phyloP scores from a whole-genome alignment of 805 yeast species.

The Ogataea pilisensis region DNA sequence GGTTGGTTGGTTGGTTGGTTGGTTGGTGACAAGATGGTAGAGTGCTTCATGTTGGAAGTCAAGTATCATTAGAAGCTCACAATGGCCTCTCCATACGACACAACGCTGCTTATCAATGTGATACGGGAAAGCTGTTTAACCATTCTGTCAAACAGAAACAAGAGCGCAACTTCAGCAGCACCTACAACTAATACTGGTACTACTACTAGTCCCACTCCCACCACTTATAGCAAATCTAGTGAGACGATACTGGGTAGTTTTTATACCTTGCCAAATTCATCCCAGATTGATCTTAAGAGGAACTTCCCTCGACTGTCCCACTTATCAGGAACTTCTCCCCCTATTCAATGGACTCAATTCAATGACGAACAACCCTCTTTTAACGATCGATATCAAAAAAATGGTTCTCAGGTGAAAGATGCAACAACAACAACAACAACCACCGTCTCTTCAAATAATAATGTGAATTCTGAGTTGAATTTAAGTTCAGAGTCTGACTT shows the following conservation, averaged over 20 bases:
- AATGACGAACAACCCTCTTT: constrained; percentile 1
- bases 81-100: constrained; percentile 3
- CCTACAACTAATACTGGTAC: no score
- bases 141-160: not conserved
- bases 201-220: no score
- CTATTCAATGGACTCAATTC: constrained; percentile 5
- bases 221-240: not conserved
- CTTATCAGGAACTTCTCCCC: not conserved
- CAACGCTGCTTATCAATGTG: constrained; percentile 2
- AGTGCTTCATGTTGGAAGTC: not conserved
- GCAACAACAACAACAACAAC: no score
- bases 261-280: not conserved
- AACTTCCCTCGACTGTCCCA: not conserved
- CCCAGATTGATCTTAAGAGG: not conserved
- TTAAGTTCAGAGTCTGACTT: not conserved
- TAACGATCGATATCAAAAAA: not conserved
- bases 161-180: not conserved
- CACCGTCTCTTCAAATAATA: no score
- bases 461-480: not conserved
- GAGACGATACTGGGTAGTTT: constrained; percentile 2
- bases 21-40: not conserved
- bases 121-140: constrained; percentile 2
- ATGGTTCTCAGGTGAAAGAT: not conserved
- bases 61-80: no score
- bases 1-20: no score